phyloP scores from a whole-genome alignment of 202 grass and related monocot species.

The Hordeum pubiflorum region DNA sequence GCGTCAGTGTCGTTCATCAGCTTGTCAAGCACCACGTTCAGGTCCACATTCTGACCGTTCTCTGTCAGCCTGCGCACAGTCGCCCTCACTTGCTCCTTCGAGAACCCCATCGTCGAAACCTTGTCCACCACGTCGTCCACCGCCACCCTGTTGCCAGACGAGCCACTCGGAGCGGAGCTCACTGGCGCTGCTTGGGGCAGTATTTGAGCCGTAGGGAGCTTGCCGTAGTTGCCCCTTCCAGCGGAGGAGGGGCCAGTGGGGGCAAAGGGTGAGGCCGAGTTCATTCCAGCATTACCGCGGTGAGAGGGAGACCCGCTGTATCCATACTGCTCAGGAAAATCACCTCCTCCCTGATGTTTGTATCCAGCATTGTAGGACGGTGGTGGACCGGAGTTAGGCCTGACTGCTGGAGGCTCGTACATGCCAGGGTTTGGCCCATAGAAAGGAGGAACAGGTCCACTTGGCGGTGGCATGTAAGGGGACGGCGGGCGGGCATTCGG shows the following conservation, averaged over 20 bases:
- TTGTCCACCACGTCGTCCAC: constrained; percentile 89
- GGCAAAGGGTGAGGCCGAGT: constrained; percentile 33
- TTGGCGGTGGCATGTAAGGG: constrained; percentile 43
- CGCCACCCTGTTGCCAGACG: constrained; percentile 41
- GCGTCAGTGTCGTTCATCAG: constrained; percentile 63
- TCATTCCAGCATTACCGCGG: constrained; percentile 39
- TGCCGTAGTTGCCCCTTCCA: constrained; percentile 37
- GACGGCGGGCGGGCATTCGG: constrained; percentile 25
- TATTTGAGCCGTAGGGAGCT: constrained; percentile 59
- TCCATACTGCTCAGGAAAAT: constrained; percentile 52
- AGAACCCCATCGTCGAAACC: constrained; percentile 92
- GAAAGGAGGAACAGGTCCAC: constrained; percentile 41
- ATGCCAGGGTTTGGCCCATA: constrained; percentile 48
- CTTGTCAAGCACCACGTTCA: constrained; percentile 90
- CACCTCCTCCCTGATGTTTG: constrained; percentile 37
- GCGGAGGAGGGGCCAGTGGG: constrained; percentile 18
- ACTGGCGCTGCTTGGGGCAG: constrained; percentile 54
- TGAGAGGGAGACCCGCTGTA: constrained; percentile 65
- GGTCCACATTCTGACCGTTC: constrained; percentile 81
- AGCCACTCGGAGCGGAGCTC: constrained; percentile 22
- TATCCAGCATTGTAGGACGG: constrained; percentile 50
- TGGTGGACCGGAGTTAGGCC: constrained; percentile 29
- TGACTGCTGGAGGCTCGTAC: constrained; percentile 33
- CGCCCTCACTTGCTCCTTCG: constrained; percentile 80
- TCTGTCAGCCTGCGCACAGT: constrained; percentile 70